Evolutionary conservation across 306 rosid genomes (phyloP), one percentile per base, ranked within the genome.

Genomic region (Cucurbita moschata): DNA sequence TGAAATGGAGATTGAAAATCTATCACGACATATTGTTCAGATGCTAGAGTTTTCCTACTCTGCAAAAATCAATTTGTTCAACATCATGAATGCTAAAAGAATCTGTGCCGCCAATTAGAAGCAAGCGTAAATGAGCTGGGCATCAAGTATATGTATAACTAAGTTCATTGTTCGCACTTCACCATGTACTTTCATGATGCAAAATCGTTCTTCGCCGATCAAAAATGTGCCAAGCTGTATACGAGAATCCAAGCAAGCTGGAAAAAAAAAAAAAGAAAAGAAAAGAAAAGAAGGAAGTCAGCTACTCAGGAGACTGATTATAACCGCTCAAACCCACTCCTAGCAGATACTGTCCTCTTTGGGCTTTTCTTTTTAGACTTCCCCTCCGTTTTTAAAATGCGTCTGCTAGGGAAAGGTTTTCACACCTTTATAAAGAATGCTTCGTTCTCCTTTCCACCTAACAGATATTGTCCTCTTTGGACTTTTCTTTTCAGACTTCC

Each of bases 221-320:
- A 95, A 85, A 95, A 95, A 85, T 89, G 99, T 67, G 81, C 96
- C 90, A 95, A 83, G 87, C 99, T 91, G 95, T 91, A 91, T 65
- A 88, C 88, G 72, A 95, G 85, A 82, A 80, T 77, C 99, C 99
- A 95, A 8, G 96, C 86, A 76, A 95, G 97, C 99, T 95, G 88
- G 78, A 82, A 79, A 7, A 76, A 21, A 57, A 13, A 56, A 56
- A 18, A 39, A 79, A 7, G 75, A 21, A 57, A 79, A 6, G 75
- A 21, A 57, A 67, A 18, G 52, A 13, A 56, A 56, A 39, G 63
- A 74, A 23, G 64, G 38, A 47, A 62, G 43, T 55, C 44, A 16
- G 62, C 47, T 18, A n/a, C 23, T n/a, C 13, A 30, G 18, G 35
- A 35, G 35, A 37, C 30, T 1, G 4, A 40, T 19, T 30, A 4